Evolutionary conservation across 371 early-diverging fungal genomes (phyloP), one percentile per base, ranked within the genome.

Genomic region (Mucor circinelloides): DNA sequence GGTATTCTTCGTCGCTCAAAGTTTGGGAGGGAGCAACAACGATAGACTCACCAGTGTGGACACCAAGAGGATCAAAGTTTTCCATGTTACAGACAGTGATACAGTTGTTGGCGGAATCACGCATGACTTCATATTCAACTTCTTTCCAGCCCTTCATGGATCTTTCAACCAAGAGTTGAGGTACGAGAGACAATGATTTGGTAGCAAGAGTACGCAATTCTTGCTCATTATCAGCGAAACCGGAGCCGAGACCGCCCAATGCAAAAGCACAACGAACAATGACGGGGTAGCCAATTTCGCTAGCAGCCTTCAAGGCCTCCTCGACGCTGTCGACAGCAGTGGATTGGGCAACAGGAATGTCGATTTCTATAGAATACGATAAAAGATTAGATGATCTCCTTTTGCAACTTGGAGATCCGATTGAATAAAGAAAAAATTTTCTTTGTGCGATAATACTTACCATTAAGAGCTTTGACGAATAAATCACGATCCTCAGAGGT

Each of bases 141-240:
- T 97, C 97, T 80, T 97, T 96, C 97, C 98, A 97, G 19, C 98
- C 98, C 80, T 94, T 94, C 96, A 97, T 95, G n/a, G 91, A 91
- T 68, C 87, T 81, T 71, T 97, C 97, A 46, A 97, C 92, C 62
- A 97, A 85, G 36, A 97, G 86, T 78, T 97, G 97, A 59, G 96
- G 94, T 15, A 90, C 85, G 57, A 90, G 80, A 10, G 94, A 80
- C 67, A 96, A 83, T 32, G 95, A 89, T 75, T 92, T 92, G 73
- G 90, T 89, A 31, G 90, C 87, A 32, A 97, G 83, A 12, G 85
- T 73, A 30, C 80, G 77, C 38, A 97, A 85, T 76, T 94, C 92
- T 10, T 81, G 81, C 38, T 85, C 90, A 70, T 93, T 86, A 55
- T 84, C 77, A n/a, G 97, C 97, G 75, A 97, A 96, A 30, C 98